phyloP scores from a whole-genome alignment of 2,329 filamentous ascomycete species.

The Onygena corvina region DNA sequence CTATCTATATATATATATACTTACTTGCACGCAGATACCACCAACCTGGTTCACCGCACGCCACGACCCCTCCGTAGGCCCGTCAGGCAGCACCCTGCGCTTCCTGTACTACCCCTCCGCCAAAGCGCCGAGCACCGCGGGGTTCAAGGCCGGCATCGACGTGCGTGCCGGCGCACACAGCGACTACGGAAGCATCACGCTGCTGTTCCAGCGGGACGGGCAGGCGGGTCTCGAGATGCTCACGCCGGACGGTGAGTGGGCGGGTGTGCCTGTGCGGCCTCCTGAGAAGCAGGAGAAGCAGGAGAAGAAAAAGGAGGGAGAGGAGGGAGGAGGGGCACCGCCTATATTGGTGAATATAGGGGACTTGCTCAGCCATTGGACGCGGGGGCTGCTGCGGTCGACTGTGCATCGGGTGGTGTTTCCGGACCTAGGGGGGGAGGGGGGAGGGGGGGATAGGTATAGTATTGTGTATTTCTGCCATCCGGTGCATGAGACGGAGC shows the following conservation, averaged over 20 bases:
- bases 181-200: constrained; percentile 61
- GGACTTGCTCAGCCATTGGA: constrained; percentile 73
- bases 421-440: constrained; percentile 30
- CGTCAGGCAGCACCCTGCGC: constrained; percentile 51
- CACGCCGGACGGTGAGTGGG: constrained; percentile 47
- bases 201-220: constrained; percentile 71
- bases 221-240: constrained; percentile 81
- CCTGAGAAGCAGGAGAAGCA: constrained; percentile 13
- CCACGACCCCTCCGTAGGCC: constrained; percentile 42
- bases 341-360: constrained; percentile 65
- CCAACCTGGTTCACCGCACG: constrained; percentile 48
- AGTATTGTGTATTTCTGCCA: constrained; percentile 53
- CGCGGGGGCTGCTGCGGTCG: constrained; percentile 70
- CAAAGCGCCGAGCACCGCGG: constrained; percentile 30
- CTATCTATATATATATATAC: not conserved
- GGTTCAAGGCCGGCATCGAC: constrained; percentile 44
- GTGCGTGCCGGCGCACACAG: constrained; percentile 85
- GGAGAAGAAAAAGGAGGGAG: constrained; percentile 21
- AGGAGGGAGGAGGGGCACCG: constrained; percentile 35
- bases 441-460: constrained; percentile 35
- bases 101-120: constrained; percentile 61
- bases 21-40: constrained; percentile 28
- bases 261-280: constrained; percentile 55
- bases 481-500: constrained; percentile 42
- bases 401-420: constrained; percentile 87